Evolutionary conservation across 2,329 filamentous ascomycete genomes (phyloP).

Genomic region (Trichophyton rubrum): DNA sequence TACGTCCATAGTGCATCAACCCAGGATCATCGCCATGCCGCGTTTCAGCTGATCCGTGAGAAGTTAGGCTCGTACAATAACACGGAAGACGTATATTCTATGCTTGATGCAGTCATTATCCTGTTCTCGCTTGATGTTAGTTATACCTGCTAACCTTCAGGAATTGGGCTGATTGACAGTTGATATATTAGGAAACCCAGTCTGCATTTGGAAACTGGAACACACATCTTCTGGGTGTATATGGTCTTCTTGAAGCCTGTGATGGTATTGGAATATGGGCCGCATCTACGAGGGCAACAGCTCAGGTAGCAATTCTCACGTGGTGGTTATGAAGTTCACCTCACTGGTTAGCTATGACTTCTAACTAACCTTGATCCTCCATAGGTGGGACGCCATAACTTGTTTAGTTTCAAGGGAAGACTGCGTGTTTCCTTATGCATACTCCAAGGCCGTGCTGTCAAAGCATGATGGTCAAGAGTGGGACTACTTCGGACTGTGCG

Average conservation of each 20-base stretch:
- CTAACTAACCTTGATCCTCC: neutral
- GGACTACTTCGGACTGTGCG: neutral
- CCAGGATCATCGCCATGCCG: neutral
- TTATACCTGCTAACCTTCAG: neutral
- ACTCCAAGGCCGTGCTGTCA: neutral
- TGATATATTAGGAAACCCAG: neutral
- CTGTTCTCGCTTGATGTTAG: neutral
- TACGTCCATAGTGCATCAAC: neutral
- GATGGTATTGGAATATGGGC: neutral
- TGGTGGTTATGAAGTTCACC: neutral
- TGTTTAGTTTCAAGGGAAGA: neutral
- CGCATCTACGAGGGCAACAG: neutral
- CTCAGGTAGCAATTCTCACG: neutral
- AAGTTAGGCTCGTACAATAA: neutral
- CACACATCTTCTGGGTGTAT: neutral
- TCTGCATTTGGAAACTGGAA: neutral
- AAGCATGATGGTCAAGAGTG: neutral
- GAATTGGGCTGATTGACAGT: neutral
- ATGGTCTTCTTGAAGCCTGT: neutral
- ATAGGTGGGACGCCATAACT: neutral
- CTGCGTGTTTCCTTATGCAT: neutral
- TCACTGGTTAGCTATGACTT: neutral
- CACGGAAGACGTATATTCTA: neutral
- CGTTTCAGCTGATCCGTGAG: neutral
- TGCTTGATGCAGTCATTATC: neutral